phyloP scores from a whole-genome alignment of 1,284 basidiomycete genomes.

The Rhodotorula sp. region DNA sequence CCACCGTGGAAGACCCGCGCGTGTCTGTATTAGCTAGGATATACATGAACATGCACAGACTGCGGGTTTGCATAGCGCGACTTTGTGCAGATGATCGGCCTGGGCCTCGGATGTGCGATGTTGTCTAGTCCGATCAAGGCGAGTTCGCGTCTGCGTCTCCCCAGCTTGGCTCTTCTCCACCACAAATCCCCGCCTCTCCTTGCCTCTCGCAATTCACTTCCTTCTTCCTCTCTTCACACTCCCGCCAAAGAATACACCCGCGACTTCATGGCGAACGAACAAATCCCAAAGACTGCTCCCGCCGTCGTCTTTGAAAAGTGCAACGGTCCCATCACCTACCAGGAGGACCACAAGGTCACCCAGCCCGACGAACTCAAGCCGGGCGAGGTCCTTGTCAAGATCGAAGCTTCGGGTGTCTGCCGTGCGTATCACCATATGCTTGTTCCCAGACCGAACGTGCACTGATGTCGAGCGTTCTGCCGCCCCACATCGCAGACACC shows the following conservation, averaged over 20 bases:
- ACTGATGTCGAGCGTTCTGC: not conserved
- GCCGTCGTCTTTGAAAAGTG: slow-evolving; percentile 20
- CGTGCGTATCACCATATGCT: not conserved
- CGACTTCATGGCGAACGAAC: not conserved
- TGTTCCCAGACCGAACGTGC: too few species aligned
- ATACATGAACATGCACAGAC: too few species aligned
- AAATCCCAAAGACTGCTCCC: slow-evolving; percentile 13
- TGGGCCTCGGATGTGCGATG: too few species aligned
- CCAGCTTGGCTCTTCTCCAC: not conserved
- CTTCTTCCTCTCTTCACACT: not conserved
- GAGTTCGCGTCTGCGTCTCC: too few species aligned
- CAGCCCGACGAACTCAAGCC: slow-evolving; percentile 65
- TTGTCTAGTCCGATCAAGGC: not conserved
- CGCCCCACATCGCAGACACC: not conserved
- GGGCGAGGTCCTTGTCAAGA: slow-evolving; percentile 76
- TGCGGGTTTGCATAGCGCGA: too few species aligned
- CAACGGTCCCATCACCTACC: slow-evolving; percentile 42
- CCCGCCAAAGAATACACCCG: not conserved
- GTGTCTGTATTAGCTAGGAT: too few species aligned
- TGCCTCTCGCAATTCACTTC: not conserved
- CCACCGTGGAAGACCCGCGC: too few species aligned
- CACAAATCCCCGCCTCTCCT: not conserved
- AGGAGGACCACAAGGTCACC: slow-evolving; percentile 55
- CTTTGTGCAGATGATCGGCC: too few species aligned
- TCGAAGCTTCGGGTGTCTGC: slow-evolving; percentile 48